A percentile compares a stretch with the other conserved stretches of the same genome.
phyloP scores from a whole-genome alignment of 805 yeast species.

The Yarrowia sp. region DNA sequence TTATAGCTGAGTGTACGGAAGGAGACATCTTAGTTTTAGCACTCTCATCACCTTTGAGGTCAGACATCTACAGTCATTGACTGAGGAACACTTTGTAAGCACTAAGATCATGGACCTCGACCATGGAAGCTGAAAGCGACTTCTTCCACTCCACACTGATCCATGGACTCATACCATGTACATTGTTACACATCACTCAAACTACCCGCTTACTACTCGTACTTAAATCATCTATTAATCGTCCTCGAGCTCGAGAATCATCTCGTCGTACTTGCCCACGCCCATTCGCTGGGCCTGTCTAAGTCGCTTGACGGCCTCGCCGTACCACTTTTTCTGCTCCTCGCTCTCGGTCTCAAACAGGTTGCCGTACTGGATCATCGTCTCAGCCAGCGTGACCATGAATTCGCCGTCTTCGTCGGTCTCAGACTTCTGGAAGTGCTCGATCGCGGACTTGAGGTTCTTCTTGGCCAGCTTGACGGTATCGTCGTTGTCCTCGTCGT shows the following conservation, averaged over 20 bases:
- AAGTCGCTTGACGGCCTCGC: conserved; percentile 65
- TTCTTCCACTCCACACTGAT: too few species aligned
- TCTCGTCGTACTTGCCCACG: conserved; percentile 39
- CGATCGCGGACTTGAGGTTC: conserved; percentile 53
- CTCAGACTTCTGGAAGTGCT: conserved; percentile 56
- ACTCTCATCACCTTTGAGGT: too few species aligned
- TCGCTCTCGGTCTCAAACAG: conserved; percentile 59
- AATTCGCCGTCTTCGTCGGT: conserved; percentile 73
- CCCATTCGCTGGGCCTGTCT: conserved; percentile 54
- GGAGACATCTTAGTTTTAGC: too few species aligned
- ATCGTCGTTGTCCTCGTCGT: conserved; percentile 32
- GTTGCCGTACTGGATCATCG: conserved; percentile 75
- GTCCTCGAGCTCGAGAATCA: conserved; percentile 40
- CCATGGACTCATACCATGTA: too few species aligned
- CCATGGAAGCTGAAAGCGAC: too few species aligned
- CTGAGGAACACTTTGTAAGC: too few species aligned
- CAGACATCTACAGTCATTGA: too few species aligned
- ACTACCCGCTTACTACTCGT: too few species aligned
- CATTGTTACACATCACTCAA: too few species aligned
- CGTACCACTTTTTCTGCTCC: conserved; percentile 66
- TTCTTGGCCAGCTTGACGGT: conserved; percentile 42
- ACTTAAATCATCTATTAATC: neutral
- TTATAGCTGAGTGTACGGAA: too few species aligned
- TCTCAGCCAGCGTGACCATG: conserved; percentile 85
- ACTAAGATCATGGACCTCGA: too few species aligned